Evolutionary conservation across 805 yeast genomes (phyloP), one percentile per base, ranked within the genome.

Genomic region (Crinitomyces ghanaensis): DNA sequence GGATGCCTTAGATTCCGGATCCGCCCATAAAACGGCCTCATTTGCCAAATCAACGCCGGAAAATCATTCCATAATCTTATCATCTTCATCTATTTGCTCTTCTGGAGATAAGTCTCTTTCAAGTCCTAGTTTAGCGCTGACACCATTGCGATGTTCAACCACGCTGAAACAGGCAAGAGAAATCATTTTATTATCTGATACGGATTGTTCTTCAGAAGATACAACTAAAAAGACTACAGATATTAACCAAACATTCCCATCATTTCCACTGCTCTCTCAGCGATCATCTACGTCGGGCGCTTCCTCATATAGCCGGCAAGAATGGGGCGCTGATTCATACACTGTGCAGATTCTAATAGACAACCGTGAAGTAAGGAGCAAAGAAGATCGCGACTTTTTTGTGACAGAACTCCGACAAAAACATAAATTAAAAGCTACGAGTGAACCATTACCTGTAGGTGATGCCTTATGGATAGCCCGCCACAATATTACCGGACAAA

Each of bases 381-480:
- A 0, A 61, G 61, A 38, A 55, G 55, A 19, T 84, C 63, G 95
- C 9, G 77, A 72, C 35, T 84, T 70, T 51, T 85, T 91, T 48
- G 56, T 63, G 2, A 64, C 61, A 2, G 69, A 76, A 26, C 59
- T 88, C 12, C 50, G 48, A n/a, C n/a, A n/a, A 1, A 54, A 61
- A 13, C 49, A 61, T 6, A 76, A 74, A 0, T 60, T 79, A 1
- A 53, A 57, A 3, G 61, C 70, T 32, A 76, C 70, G 14, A 69
- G 67, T 1, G 54, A 70, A 30, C 61, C 81, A 1, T 60, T 91
- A 19, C 59, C 91, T 0, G 71, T 86, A 2, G 97, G 98, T 4
- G 99, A 91, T 59, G 77, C 78, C 1, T 41, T 79, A 6, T 91
- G 97, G 98, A 65, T 85, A 2, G 98, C 95, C 0, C 66, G 68